Base-by-base conservation (phyloP, 1,139 yeast genomes). In the Candida tunisiensis region DNA sequence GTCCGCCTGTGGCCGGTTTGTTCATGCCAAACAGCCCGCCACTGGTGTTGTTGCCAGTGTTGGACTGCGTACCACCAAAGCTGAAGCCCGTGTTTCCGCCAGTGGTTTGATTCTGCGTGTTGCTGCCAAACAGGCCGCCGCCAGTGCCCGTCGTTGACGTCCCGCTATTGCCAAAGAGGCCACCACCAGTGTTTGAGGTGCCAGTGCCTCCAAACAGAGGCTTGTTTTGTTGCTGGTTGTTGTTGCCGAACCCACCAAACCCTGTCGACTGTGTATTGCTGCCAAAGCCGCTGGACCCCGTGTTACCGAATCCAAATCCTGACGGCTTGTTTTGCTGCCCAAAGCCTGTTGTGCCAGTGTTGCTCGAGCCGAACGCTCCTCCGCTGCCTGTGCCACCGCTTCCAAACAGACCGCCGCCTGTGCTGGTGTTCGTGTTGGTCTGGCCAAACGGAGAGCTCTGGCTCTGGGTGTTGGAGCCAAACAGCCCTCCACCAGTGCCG, bases 31-130 rank as follows among this genome's bases (percentile, higher is more conserved):
- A 44, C 15, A 41, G 31, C n/a, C 40, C 38, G 15, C 45, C 40
- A 8, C 41, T 36, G 6, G 40, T 32, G 37, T 31, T 21, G 13
- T 31, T 19, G 10, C 25, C 33, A 25, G 31, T 31, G 19, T 34
- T 31, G 36, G 35, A 16, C 9, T 31, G 28, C 14, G 53, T 54
- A 36, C 51, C 51, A 7, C 36, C 32, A 33, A 42, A 38, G n/a
- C n/a, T n/a, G n/a, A n/a, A n/a, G n/a, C n/a, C n/a, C 25, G 31
- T 13, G 5, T 32, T 32, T 6, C 33, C 33, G 7, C 34, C 26
- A 32, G 27, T 26, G 22, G 47, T 45, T 15, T 40, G 36, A 39
- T 26, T 35, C 17, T 38, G 35, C 23, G 44, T 52, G 34, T 44
- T 37, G 25, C 32, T 33, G 3, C 57, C 57, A 34, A 50, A 51